Base-by-base conservation (phyloP, 805 yeast species). In the Wilhelminamyces savonicus region DNA sequence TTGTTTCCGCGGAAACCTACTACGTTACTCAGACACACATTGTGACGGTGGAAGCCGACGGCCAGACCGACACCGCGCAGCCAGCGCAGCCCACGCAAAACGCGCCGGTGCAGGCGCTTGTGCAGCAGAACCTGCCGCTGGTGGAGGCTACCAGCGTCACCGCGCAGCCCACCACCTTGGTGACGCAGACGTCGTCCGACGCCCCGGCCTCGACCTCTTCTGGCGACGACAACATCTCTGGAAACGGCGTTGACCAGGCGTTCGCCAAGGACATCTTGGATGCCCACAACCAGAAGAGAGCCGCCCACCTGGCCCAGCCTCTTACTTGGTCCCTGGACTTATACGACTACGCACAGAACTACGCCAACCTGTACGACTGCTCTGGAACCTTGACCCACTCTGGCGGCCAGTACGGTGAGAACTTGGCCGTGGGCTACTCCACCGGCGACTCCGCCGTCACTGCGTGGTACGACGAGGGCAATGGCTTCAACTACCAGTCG, bases 401-500 rank as follows among this genome's bases (percentile, higher is more conserved):
- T 9, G 62, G 60, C 31, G 66, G 66, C 29, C 31, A 37, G 19
- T 63, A 48, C 37, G 70, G 70, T 39, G 69, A 64, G 40, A 64
- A 58, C 38, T 49, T 59, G 35, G 64, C 62, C 10, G 61, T 59
- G 13, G 66, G 66, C 0, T 58, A 39, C 35, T 34, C 43, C 13
- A 26, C 36, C 9, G 66, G 62, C 16, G 41, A 46, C 9, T 28
- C 51, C 13, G 66, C 66, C 7, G 46, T 60, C 5, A 36, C 44
- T 10, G 66, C 66, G 13, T 63, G 70, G 70, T 62, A 62, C 46
- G 50, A 37, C 24, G 69, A 62, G 45, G 64, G 63, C 29, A 33
- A 43, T 8, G 31, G 49, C 13, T 58, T 47, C 36, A 37, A 42
- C 34, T 59, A 50, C 37, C 19, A 29, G n/a, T 21, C 48, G 4